These are phyloP conservation scores for Fusarium phyllophilum DNA, from an alignment of 2,329 filamentous ascomycete species.

Conservation along the genomic window DNA sequence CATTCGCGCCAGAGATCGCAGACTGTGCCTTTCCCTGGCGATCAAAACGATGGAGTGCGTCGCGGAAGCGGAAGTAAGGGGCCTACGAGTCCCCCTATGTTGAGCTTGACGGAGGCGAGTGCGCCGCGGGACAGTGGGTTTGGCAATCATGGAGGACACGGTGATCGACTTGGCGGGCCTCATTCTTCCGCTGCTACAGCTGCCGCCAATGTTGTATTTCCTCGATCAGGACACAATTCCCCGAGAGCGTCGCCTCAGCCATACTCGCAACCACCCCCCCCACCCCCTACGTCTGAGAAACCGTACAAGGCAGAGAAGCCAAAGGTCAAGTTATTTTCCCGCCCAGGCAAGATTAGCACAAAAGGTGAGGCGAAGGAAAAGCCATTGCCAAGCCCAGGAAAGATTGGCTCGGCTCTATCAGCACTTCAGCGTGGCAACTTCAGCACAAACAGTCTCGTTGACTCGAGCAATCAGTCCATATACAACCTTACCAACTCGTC, in stretches of 20 bases:
- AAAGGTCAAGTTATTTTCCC: constrained; percentile 84
- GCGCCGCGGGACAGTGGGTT: constrained; percentile 67
- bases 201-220: constrained; percentile 78
- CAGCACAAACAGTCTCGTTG: constrained; percentile 76
- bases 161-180: constrained; percentile 66
- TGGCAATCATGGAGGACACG: constrained; percentile 55
- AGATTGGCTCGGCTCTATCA: constrained; percentile 73
- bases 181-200: constrained; percentile 74
- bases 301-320: constrained; percentile 72
- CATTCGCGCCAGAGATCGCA: constrained; percentile 74
- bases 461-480: constrained; percentile 69
- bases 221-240: constrained; percentile 68
- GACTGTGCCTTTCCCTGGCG: constrained; percentile 71
- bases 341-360: constrained; percentile 78
- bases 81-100: constrained; percentile 69
- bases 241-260: constrained; percentile 54
- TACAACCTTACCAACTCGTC: constrained; percentile 82
- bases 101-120: constrained; percentile 73
- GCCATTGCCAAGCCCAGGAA: constrained; percentile 76
- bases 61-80: constrained; percentile 58
- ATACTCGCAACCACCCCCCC: constrained; percentile 53
- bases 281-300: constrained; percentile 62
- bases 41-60: constrained; percentile 56
- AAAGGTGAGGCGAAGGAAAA: constrained; percentile 75
- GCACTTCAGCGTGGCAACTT: constrained; percentile 73